Evolutionary conservation across 2,329 filamentous ascomycete genomes (phyloP).

Genomic region (Rutstroemia sp.): DNA sequence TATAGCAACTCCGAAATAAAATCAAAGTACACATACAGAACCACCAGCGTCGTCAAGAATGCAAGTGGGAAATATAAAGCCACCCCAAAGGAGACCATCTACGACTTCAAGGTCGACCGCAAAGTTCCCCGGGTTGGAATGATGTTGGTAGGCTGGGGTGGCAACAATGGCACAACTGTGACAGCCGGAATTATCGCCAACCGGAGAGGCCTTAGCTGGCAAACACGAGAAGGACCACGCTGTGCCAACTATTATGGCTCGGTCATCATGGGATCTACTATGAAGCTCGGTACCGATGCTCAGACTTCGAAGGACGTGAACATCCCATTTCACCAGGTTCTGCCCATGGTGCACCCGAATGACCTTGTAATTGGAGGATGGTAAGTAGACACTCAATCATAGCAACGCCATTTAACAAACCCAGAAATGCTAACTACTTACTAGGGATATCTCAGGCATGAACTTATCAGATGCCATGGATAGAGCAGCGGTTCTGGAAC

Average conservation of each 20-base stretch:
- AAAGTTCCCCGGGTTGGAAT: slow-evolving; percentile 88
- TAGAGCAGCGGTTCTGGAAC: slow-evolving; percentile 88
- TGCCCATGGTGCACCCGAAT: slow-evolving; percentile 96
- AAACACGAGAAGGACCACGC: slow-evolving; percentile 82
- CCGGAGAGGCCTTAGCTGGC: slow-evolving; percentile 77
- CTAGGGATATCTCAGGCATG: slow-evolving; percentile 79
- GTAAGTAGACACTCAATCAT: too few species aligned
- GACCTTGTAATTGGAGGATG: slow-evolving; percentile 92
- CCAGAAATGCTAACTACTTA: too few species aligned
- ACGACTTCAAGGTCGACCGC: slow-evolving; percentile 97
- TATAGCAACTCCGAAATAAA: slow-evolving; percentile 85
- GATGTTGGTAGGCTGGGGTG: slow-evolving; percentile 97
- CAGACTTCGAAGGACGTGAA: slow-evolving; percentile 85
- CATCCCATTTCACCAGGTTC: slow-evolving; percentile 87
- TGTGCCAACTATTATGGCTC: slow-evolving; percentile 97
- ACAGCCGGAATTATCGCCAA: slow-evolving; percentile 97
- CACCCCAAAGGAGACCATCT: slow-evolving; percentile 78
- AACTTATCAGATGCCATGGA: slow-evolving; percentile 91
- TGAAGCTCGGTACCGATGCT: slow-evolving; percentile 88
- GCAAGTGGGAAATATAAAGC: slow-evolving; percentile 73
- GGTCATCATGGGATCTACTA: slow-evolving; percentile 91
- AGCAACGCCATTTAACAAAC: too few species aligned
- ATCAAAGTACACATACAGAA: slow-evolving; percentile 94
- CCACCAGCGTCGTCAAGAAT: slow-evolving; percentile 67
- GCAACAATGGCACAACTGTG: slow-evolving; percentile 96